Evolutionary conservation across 257 asterid species (phyloP).

Genomic region (Rhazya stricta): DNA sequence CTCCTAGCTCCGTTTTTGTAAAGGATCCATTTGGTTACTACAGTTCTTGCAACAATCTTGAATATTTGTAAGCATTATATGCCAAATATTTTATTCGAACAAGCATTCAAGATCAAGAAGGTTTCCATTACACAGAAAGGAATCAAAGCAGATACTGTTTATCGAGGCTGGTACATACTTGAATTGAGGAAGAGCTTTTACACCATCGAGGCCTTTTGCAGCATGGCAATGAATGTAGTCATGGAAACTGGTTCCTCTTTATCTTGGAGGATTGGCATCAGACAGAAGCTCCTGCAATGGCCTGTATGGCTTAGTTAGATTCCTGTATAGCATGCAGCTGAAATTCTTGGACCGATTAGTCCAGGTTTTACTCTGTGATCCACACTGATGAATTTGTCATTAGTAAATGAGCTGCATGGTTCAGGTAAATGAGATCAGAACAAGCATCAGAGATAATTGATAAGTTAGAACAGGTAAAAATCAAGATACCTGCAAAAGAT

Average conservation of each 20-base stretch:
- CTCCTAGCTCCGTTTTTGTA: too few species aligned
- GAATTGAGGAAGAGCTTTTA: not conserved
- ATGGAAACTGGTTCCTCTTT: constrained; percentile 37
- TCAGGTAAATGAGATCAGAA: not conserved
- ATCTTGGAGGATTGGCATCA: constrained; percentile 33
- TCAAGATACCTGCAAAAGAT: constrained; percentile 56
- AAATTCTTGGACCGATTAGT: constrained; percentile 45
- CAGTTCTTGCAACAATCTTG: too few species aligned
- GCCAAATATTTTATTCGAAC: too few species aligned
- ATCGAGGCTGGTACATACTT: not conserved
- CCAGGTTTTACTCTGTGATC: constrained; percentile 57
- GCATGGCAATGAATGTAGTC: constrained; percentile 38
- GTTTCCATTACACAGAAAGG: not conserved
- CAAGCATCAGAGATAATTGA: not conserved
- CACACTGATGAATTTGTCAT: constrained; percentile 70
- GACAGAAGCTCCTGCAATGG: constrained; percentile 50
- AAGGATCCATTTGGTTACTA: too few species aligned
- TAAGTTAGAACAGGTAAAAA: too few species aligned
- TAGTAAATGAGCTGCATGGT: constrained; percentile 42
- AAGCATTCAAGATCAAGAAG: too few species aligned
- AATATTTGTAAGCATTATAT: too few species aligned
- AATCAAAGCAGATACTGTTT: not conserved
- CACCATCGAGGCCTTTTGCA: not conserved
- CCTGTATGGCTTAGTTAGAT: constrained; percentile 30
- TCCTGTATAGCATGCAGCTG: constrained; percentile 50